Conservation (phyloP, 805 yeast species). For the Brettanomyces nanus region DNA sequence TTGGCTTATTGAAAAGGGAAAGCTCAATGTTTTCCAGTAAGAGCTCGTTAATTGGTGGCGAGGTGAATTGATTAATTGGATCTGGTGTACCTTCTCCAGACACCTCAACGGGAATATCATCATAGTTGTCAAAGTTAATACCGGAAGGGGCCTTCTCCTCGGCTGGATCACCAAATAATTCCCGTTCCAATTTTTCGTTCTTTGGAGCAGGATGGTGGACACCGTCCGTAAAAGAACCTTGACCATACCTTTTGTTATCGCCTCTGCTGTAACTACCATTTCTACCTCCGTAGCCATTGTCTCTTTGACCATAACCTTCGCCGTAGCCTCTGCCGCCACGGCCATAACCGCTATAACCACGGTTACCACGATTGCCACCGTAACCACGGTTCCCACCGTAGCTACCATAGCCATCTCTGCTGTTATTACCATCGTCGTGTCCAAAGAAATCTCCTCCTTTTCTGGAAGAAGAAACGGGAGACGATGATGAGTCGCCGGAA, state of each 20-base stretch:
- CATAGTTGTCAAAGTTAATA: constrained; percentile 97
- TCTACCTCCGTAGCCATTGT: constrained; percentile 27
- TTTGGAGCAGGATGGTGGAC: constrained; percentile 75
- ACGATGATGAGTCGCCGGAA: constrained; percentile 1
- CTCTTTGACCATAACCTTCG: constrained; percentile 22
- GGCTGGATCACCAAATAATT: constrained; percentile 74
- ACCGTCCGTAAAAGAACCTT: constrained; percentile 83
- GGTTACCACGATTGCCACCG: constrained; percentile 21
- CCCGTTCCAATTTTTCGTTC: constrained; percentile 63
- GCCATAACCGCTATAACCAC: constrained; percentile 22
- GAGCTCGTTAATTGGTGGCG: constrained; percentile 86
- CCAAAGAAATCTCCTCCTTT: constrained; percentile 19
- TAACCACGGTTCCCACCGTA: constrained; percentile 17
- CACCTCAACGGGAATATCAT: constrained; percentile 98
- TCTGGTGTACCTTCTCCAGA: constrained; percentile 93
- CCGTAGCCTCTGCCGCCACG: constrained; percentile 27
- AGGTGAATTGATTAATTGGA: constrained; percentile 76
- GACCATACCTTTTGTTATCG: constrained; percentile 34
- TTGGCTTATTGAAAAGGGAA: constrained; percentile 91
- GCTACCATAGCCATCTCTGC: constrained; percentile 27
- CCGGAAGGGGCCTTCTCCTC: constrained; percentile 83
- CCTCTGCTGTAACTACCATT: constrained; percentile 24
- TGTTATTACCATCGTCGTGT: constrained; percentile 21
- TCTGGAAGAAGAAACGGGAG: constrained; percentile 1
- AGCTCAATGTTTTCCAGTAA: constrained; percentile 78